phyloP scores from a whole-genome alignment of 2,329 filamentous ascomycete species.

The Aureobasidium melanogenum region DNA sequence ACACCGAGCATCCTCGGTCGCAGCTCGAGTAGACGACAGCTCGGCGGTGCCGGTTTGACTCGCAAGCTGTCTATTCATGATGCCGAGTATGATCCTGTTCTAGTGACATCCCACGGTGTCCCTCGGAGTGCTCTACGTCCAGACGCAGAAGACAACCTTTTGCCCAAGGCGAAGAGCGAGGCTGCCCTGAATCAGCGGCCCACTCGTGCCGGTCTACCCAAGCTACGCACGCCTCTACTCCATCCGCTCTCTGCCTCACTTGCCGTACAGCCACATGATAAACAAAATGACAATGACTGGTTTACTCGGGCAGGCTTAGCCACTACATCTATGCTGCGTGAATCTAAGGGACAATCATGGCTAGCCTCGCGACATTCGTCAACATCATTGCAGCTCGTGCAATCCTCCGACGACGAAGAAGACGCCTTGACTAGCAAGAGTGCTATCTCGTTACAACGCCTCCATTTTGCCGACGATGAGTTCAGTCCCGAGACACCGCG shows the following conservation, averaged over 20 bases:
- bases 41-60: constrained; percentile 24
- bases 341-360: constrained; percentile 56
- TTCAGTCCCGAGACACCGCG: constrained; percentile 11
- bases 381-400: constrained; percentile 39
- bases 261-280: neutral
- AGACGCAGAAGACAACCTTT: constrained; percentile 14
- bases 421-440: neutral
- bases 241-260: neutral
- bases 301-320: constrained; percentile 49
- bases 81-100: constrained; percentile 16
- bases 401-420: constrained; percentile 9
- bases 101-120: neutral
- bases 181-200: constrained; percentile 26
- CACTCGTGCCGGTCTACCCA: neutral
- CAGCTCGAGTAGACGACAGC: constrained; percentile 29
- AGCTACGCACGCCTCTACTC: neutral
- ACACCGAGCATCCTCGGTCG: constrained; percentile 41
- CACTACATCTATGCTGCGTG: constrained; percentile 47
- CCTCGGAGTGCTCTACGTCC: neutral
- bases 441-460: constrained; percentile 14
- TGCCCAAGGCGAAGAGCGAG: constrained; percentile 41
- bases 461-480: constrained; percentile 25
- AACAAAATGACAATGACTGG: constrained; percentile 43
- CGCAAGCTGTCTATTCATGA: constrained; percentile 24
- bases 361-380: constrained; percentile 47